phyloP scores from a whole-genome alignment of 768 basidiomycete genomes.

The Tylopilus sp. region DNA sequence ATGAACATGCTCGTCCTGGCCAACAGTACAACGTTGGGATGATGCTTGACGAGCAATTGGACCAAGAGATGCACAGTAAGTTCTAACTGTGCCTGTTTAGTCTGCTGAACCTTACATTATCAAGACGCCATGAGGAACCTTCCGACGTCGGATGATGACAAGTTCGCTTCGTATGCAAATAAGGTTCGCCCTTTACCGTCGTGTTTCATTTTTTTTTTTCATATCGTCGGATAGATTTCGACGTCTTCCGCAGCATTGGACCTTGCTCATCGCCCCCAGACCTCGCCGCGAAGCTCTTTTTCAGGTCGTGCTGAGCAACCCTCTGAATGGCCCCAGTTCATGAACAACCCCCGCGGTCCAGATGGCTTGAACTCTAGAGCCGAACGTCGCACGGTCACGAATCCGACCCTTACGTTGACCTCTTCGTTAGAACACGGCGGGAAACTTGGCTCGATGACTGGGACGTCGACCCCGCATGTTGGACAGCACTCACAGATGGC shows the following conservation, averaged over 20 bases:
- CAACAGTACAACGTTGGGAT: slow-evolving; percentile 77
- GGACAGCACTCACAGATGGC: slow-evolving; percentile 58
- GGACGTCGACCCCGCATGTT: slow-evolving; percentile 60
- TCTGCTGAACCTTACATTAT: slow-evolving; percentile 16
- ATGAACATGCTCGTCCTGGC: slow-evolving; percentile 57
- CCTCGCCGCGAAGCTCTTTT: slow-evolving; percentile 64
- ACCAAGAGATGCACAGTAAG: slow-evolving; percentile 92
- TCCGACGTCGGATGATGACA: slow-evolving; percentile 88
- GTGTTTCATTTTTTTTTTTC: slow-evolving; percentile 6
- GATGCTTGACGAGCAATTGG: slow-evolving; percentile 91
- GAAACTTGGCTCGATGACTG: slow-evolving; percentile 49
- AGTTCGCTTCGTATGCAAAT: slow-evolving; percentile 61
- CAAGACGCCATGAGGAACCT: slow-evolving; percentile 85
- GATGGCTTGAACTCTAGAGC: slow-evolving; percentile 52
- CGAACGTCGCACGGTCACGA: slow-evolving; percentile 72
- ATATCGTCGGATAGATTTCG: slow-evolving; percentile 52
- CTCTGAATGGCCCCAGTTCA: slow-evolving; percentile 94
- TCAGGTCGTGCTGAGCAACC: slow-evolving; percentile 62
- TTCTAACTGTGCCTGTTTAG: slow-evolving; percentile 14
- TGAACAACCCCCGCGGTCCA: slow-evolving; percentile 55
- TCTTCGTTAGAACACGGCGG: slow-evolving; percentile 49
- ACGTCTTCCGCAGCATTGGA: slow-evolving; percentile 91
- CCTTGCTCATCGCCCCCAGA: slow-evolving; percentile 84
- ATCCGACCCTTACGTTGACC: slow-evolving; percentile 65
- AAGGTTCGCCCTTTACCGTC: slow-evolving; percentile 34